Evolutionary conservation across 768 basidiomycete genomes (phyloP), one percentile per base, ranked within the genome.

Genomic region (Russula dissimulans): DNA sequence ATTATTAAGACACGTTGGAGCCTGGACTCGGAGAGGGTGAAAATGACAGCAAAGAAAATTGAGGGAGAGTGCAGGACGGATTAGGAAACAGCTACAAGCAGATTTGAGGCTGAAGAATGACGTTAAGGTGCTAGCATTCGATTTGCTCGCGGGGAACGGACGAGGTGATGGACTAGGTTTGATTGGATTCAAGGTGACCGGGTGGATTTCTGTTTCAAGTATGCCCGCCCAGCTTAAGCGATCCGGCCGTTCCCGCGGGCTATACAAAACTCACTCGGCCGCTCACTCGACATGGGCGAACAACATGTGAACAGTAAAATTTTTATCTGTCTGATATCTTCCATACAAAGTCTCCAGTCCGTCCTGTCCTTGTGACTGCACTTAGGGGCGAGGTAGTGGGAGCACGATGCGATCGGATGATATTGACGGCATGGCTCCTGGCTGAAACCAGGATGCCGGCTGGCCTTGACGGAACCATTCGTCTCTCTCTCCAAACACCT

Each of bases 331-430:
- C 11, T 47, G n/a, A 26, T 7, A 32, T 4, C 39, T 43, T 60
- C 39, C 52, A 47, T 32, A 46, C 45, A 22, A 52, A 44, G 22
- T 36, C 18, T 57, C 56, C 9, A 26, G 42, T 1, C 9, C 36
- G 12, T 38, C 36, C 6, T 22, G 54, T 29, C 46, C 53, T 32
- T 44, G 36, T 57, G 55, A 57, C 36, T 29, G 39, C 52, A 47
- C 43, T n/a, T 31, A 44, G 43, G 34, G 26, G 44, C 57, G 4
- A 26, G 10, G 50, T 53, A 36, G 36, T 14, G 39, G 39, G 34
- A 36, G 29, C 41, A 47, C 43, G 44, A 31, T 39, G 26, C 49
- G 44, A 61, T 61, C 60, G 60, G 49, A 41, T 22, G 54, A 51
- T 17, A 34, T 47, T 45, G 43, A 51, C 60, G 46, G 60, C 49